Evolutionary conservation across 768 basidiomycete species (phyloP), one percentile per base, ranked within the genome.

Genomic region (Kwoniella bestiolae): DNA sequence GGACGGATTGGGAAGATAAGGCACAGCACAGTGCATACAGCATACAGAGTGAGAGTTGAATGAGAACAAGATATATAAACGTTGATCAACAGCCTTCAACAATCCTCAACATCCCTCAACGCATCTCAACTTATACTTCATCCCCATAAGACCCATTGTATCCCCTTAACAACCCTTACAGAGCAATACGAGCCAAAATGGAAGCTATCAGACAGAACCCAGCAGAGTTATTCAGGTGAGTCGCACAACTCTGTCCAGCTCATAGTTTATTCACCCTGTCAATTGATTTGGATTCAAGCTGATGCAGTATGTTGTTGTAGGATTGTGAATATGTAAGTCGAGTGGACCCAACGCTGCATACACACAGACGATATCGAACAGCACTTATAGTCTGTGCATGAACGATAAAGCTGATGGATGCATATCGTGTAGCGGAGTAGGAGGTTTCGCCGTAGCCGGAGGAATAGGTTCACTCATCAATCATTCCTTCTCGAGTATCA

Each of bases 401-500:
- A n/a, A n/a, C n/a, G n/a, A n/a, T n/a, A n/a, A 7, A 31, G 55
- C 32, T 35, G 65, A 29, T 4, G 2, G 0, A 1, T 28, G 29
- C 31, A 56, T 35, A 23, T 34, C 23, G 4, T 52, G 45, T 47
- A 47, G 28, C 26, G 72, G 55, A 9, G 79, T 78, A 5, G 79
- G 79, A 59, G 78, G 74, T 21, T 68, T 78, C 45, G 73, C 72
- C 29, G 63, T 80, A 35, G 69, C 73, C 6, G 79, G 79, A 38
- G 79, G 75, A n/a, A 59, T 80, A 2, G 78, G 76, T 21, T 74
- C 76, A 35, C 66, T 79, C 47, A 74, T 80, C 62, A 60, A 80
- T 31, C 77, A 77, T 50, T 75, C 76, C 1, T 80, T 80, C 75
- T 77, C 75, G 29, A 75, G 71, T 46, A 80, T 82, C 69, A 79